phyloP scores from a whole-genome alignment of 2,329 filamentous ascomycete genomes.

The Diaporthe sp. region DNA sequence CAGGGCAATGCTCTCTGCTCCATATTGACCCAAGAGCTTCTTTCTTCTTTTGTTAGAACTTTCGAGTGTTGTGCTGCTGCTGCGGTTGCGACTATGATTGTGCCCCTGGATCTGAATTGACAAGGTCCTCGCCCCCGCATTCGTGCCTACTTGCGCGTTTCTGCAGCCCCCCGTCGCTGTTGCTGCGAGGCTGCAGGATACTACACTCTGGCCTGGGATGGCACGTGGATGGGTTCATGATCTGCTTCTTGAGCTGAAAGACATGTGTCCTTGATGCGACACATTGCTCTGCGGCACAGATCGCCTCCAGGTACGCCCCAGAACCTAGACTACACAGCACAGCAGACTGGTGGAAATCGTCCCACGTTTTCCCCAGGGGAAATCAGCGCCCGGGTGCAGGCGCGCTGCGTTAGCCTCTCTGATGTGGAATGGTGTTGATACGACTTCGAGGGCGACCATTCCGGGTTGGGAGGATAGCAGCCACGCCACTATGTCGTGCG shows the following conservation, averaged over 20 bases:
- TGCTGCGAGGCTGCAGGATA: slow-evolving; percentile 21
- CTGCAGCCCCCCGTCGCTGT: slow-evolving; percentile 5
- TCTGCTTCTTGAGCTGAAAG: neutral
- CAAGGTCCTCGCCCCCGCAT: neutral
- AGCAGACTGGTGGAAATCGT: neutral
- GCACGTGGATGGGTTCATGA: slow-evolving; percentile 3
- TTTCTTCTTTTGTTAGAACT: neutral
- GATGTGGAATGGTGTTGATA: slow-evolving; percentile 17
- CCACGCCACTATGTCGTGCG: slow-evolving; percentile 12
- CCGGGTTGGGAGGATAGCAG: neutral
- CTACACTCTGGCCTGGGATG: neutral
- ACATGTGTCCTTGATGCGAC: slow-evolving; percentile 15
- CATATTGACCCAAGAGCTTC: neutral
- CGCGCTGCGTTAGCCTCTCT: slow-evolving; percentile 32
- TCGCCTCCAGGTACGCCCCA: neutral
- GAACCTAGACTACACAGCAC: neutral
- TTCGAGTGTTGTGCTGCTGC: neutral
- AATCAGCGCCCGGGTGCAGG: neutral
- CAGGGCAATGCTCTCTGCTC: neutral
- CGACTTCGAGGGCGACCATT: slow-evolving; percentile 4
- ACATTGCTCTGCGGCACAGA: neutral
- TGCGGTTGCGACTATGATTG: neutral
- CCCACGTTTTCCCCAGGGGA: slow-evolving; percentile 10
- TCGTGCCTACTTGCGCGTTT: neutral
- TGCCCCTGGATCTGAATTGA: slow-evolving; percentile 13